These are phyloP conservation scores for Lodderomyces orthopsilosis DNA, from an alignment of 1,139 yeast genomes.

Conservation along the genomic window DNA sequence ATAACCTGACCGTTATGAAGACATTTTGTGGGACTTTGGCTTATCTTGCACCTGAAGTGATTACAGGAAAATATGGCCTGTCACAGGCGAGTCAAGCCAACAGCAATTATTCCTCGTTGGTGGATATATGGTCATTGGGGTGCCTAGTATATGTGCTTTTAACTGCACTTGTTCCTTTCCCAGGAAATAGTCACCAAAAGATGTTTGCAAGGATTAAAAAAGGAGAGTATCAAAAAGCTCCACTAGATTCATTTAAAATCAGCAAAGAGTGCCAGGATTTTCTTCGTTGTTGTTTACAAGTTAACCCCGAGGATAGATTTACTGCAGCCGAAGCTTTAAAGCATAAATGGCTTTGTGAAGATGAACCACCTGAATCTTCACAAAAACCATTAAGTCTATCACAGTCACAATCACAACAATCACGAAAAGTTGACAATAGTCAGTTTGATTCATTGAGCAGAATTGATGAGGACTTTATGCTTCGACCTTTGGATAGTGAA, in stretches of 20 bases:
- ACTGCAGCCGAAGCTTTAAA: conserved; percentile 69
- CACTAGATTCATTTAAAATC: conserved; percentile 65
- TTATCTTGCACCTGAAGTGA: conserved; percentile 91
- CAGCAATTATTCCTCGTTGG: conserved; percentile 70
- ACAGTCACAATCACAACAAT: conserved; percentile 68
- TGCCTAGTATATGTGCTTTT: conserved; percentile 86
- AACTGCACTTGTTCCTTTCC: conserved; percentile 91
- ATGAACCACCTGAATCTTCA: conserved; percentile 24
- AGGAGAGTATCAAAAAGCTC: conserved; percentile 81
- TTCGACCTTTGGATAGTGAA: conserved; percentile 40
- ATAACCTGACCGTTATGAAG: conserved; percentile 73
- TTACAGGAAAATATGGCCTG: conserved; percentile 62
- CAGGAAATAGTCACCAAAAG: conserved; percentile 86
- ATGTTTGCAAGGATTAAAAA: conserved; percentile 69
- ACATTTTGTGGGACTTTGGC: conserved; percentile 91
- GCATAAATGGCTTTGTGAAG: conserved; percentile 61
- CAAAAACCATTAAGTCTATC: conserved; percentile 55
- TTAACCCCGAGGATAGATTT: conserved; percentile 67
- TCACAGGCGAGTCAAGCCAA: conserved; percentile 18
- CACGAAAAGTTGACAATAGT: conserved; percentile 51
- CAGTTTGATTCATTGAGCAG: conserved; percentile 42
- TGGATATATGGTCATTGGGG: conserved; percentile 91
- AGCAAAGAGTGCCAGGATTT: conserved; percentile 68
- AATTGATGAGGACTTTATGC: conserved; percentile 45
- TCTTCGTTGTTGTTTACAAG: conserved; percentile 64